These are phyloP conservation scores for Hysterangium stoloniferum DNA, from an alignment of 768 basidiomycete genomes.

Conservation along the genomic window DNA sequence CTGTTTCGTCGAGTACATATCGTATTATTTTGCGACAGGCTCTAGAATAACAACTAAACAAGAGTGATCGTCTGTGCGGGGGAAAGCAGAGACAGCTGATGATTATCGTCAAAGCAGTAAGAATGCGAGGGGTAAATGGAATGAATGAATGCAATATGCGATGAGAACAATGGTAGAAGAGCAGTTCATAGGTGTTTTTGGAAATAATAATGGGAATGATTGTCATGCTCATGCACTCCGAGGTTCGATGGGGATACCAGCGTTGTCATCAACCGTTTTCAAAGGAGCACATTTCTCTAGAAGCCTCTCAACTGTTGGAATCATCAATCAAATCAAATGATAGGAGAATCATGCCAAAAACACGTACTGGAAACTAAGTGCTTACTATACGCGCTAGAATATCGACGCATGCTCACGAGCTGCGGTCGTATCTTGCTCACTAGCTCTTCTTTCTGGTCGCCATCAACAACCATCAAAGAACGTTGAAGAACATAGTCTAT, in stretches of 20 bases:
- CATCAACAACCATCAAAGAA: conserved; percentile 60
- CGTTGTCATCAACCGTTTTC: conserved; percentile 5
- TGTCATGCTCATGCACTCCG: conserved; percentile 17
- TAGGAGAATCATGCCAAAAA: neutral
- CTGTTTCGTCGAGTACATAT: neutral
- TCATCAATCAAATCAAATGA: conserved; percentile 3
- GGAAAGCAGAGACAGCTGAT: conserved; percentile 25
- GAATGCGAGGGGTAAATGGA: conserved; percentile 17
- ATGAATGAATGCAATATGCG: conserved; percentile 12
- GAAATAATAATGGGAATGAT: conserved; percentile 16
- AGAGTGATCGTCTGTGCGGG: conserved; percentile 8
- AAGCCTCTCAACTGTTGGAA: conserved; percentile 54
- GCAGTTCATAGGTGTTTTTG: neutral
- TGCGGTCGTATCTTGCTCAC: conserved; percentile 58
- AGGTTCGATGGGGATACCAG: neutral
- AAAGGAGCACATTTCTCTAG: conserved; percentile 40
- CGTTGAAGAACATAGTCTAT: conserved; percentile 83
- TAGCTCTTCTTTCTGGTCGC: conserved; percentile 62
- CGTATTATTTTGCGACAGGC: neutral
- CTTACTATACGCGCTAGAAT: conserved; percentile 68
- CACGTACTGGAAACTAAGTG: conserved; percentile 72
- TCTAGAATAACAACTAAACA: conserved; percentile 7
- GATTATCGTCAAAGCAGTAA: conserved; percentile 28
- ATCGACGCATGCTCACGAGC: conserved; percentile 60
- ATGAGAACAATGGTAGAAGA: conserved; percentile 6